Conservation (phyloP, 2,329 filamentous ascomycete species). For the Parasarocladium wereldwijsianum region DNA sequence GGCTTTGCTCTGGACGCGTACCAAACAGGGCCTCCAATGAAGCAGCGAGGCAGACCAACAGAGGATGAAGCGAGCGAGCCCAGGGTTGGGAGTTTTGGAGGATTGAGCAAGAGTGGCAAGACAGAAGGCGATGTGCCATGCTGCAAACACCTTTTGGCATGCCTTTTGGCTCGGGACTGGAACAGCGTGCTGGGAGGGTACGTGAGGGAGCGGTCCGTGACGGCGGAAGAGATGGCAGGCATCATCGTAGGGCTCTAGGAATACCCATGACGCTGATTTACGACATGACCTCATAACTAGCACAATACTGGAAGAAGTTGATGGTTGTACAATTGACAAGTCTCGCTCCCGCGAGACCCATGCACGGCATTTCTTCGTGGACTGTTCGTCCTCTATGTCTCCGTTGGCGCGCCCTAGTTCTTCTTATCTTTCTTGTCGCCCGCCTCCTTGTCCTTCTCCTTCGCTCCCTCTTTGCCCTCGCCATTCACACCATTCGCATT, state of each 20-base stretch:
- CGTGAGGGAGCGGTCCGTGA: slow-evolving; percentile 38
- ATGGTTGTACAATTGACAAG: slow-evolving; percentile 6
- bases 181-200: slow-evolving; percentile 36
- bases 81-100: slow-evolving; percentile 33
- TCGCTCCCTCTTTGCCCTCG: slow-evolving; percentile 33
- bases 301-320: background rate
- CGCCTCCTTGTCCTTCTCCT: slow-evolving; percentile 34
- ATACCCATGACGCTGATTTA: no score
- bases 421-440: slow-evolving; percentile 42
- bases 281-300: no score
- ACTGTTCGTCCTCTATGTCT: background rate
- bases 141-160: slow-evolving; percentile 87
- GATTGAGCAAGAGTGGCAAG: slow-evolving; percentile 11
- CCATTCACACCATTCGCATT: slow-evolving; percentile 23
- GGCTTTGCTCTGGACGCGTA: slow-evolving; percentile 63
- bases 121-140: slow-evolving; percentile 33
- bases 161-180: slow-evolving; percentile 58
- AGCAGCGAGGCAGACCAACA: background rate
- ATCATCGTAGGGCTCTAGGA: slow-evolving; percentile 41
- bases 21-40: slow-evolving; percentile 3
- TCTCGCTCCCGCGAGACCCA: background rate
- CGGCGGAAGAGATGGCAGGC: slow-evolving; percentile 57
- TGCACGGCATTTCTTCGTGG: no score
- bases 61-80: slow-evolving; percentile 7
- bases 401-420: no score